These are phyloP conservation scores for Flaveria ramosissima DNA, from an alignment of 129 eudicot species.

Conservation along the genomic window DNA sequence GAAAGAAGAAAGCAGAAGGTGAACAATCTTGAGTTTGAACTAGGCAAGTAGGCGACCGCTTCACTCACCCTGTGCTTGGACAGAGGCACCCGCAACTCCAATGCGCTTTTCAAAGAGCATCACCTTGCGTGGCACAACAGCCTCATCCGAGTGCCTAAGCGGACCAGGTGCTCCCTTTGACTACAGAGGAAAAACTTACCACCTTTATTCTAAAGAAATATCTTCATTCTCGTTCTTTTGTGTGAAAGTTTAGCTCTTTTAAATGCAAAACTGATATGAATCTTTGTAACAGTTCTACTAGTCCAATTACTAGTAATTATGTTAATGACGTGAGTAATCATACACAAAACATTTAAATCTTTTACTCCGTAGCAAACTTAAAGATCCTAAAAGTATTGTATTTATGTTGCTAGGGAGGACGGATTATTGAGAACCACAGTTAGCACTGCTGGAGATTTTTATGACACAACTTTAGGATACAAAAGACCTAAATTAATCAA, in stretches of 20 bases:
- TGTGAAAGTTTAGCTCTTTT: not conserved
- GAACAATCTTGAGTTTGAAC: too few relatives aligned
- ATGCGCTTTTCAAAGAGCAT: too few relatives aligned
- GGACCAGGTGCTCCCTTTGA: not conserved
- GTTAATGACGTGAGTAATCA: not conserved
- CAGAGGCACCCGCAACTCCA: too few relatives aligned
- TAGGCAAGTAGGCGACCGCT: too few relatives aligned
- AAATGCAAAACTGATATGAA: not conserved
- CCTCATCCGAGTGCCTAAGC: too few relatives aligned
- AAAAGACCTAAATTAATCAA: not conserved
- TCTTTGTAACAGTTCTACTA: conserved; percentile 4
- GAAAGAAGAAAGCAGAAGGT: too few relatives aligned
- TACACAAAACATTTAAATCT: not conserved
- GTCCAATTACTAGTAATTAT: not conserved
- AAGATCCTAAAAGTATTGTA: conserved; percentile 6
- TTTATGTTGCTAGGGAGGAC: not conserved
- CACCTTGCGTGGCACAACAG: too few relatives aligned
- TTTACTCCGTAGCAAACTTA: not conserved
- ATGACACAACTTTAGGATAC: not conserved
- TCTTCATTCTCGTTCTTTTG: not conserved
- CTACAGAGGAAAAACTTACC: not conserved
- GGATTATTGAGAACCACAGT: not conserved
- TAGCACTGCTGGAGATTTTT: not conserved
- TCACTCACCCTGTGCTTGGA: too few relatives aligned
- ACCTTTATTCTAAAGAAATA: not conserved